These are phyloP conservation scores for Diospyros lotus DNA, from an alignment of 148 eudicot species.

Conservation along the genomic window DNA sequence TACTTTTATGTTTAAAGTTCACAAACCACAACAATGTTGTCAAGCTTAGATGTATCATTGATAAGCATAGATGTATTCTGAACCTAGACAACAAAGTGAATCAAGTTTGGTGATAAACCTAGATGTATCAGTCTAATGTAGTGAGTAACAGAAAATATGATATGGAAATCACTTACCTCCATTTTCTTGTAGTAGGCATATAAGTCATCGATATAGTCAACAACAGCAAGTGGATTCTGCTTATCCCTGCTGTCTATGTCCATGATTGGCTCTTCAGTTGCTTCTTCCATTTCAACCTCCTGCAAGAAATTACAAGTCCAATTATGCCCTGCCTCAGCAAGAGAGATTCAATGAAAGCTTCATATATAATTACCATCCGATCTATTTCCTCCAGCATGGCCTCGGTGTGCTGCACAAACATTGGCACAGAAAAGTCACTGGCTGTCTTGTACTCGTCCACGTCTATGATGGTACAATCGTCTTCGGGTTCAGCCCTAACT, in stretches of 20 bases:
- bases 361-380: constrained; percentile 42
- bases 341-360: background rate
- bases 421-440: constrained; percentile 47
- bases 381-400: constrained; percentile 63
- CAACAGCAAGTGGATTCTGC: constrained; percentile 63
- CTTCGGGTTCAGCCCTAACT: constrained; percentile 21
- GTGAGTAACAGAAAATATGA: no score
- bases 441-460: constrained; percentile 32
- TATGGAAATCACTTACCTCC: constrained; percentile 29
- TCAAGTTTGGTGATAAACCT: background rate
- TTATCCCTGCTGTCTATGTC: constrained; percentile 64
- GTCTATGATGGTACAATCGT: constrained; percentile 39
- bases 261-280: constrained; percentile 32
- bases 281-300: constrained; percentile 75
- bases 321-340: background rate
- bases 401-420: constrained; percentile 75
- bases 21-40: background rate
- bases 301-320: constrained; percentile 4
- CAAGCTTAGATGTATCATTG: background rate
- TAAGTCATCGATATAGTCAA: constrained; percentile 64
- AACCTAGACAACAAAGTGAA: background rate
- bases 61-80: background rate
- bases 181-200: constrained; percentile 58
- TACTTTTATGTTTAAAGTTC: no score
- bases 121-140: background rate